Percentiles rank a stretch among this genome's conserved stretches.
These are phyloP conservation scores for Hypomyces rosellus DNA, from an alignment of 2,329 filamentous ascomycete genomes.

Conservation along the genomic window DNA sequence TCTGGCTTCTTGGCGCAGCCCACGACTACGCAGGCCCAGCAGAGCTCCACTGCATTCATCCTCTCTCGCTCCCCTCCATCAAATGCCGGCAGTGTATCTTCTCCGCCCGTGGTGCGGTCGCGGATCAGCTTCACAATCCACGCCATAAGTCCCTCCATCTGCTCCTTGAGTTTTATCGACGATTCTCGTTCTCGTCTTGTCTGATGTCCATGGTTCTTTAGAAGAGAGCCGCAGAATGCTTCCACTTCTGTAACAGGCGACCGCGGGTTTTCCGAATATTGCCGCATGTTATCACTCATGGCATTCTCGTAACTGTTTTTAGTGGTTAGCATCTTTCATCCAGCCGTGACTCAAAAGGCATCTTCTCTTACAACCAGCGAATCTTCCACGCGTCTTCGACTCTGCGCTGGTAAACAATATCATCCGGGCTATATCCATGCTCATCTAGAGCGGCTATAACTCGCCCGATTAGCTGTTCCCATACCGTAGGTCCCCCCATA, in stretches of 20 bases:
- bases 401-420: conserved; percentile 29
- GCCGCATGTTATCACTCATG: conserved; percentile 34
- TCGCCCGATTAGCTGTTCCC: conserved; percentile 33
- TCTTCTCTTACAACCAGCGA: conserved; percentile 36
- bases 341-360: too few relatives aligned
- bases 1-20: conserved; percentile 14
- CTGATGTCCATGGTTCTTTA: conserved; percentile 44
- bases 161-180: conserved; percentile 45
- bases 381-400: conserved; percentile 37
- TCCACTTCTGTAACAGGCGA: conserved; percentile 43
- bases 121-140: conserved; percentile 33
- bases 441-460: conserved; percentile 16
- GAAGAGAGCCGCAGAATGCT: conserved; percentile 50
- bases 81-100: conserved; percentile 3
- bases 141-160: conserved; percentile 40
- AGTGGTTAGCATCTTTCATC: conserved; percentile 12
- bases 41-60: conserved; percentile 26
- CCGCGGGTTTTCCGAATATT: conserved; percentile 40
- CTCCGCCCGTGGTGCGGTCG: conserved; percentile 4
- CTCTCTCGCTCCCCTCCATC: conserved; percentile 8
- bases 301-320: conserved; percentile 39
- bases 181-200: conserved; percentile 45
- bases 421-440: conserved; percentile 5
- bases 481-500: conserved; percentile 31
- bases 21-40: conserved; percentile 29